A percentile compares a stretch with the other conserved stretches of the same genome.
Conservation (phyloP, 2,329 filamentous ascomycete species). For the Clonostachys chloroleuca region DNA sequence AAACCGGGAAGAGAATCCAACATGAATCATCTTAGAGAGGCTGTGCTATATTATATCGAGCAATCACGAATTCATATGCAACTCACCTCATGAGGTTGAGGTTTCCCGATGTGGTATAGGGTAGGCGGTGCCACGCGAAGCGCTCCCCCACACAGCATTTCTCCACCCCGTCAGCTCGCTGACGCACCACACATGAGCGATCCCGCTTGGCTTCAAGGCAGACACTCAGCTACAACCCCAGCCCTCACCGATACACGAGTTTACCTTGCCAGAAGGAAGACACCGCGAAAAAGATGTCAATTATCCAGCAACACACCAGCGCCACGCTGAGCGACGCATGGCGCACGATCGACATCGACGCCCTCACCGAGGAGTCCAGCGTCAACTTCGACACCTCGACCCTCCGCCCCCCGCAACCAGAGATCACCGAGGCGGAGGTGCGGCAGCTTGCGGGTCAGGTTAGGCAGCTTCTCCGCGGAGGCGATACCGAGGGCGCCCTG, state of each 20-base stretch:
- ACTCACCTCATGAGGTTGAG: too few relatives aligned
- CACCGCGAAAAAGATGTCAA: conserved; percentile 44
- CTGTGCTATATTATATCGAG: too few relatives aligned
- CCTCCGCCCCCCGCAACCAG: conserved; percentile 71
- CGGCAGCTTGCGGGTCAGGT: conserved; percentile 77
- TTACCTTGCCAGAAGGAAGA: too few relatives aligned
- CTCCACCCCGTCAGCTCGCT: background rate
- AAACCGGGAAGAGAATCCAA: too few relatives aligned
- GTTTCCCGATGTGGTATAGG: too few relatives aligned
- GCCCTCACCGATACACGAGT: background rate
- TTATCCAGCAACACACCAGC: conserved; percentile 61
- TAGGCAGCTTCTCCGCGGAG: conserved; percentile 79
- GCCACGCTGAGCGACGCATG: conserved; percentile 60
- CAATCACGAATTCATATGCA: too few relatives aligned
- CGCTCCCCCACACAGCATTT: background rate
- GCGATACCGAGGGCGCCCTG: conserved; percentile 83
- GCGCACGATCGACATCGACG: conserved; percentile 94
- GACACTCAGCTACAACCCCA: conserved; percentile 1
- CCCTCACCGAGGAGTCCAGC: conserved; percentile 82
- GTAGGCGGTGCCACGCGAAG: background rate
- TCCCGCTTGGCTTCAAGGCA: background rate
- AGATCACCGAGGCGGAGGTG: conserved; percentile 73
- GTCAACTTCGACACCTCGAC: conserved; percentile 87
- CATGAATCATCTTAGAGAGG: too few relatives aligned
- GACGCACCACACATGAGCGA: conserved; percentile 1